These are phyloP conservation scores for Aspergillus cavernicola DNA, from an alignment of 495 filamentous ascomycete species.

Conservation along the genomic window DNA sequence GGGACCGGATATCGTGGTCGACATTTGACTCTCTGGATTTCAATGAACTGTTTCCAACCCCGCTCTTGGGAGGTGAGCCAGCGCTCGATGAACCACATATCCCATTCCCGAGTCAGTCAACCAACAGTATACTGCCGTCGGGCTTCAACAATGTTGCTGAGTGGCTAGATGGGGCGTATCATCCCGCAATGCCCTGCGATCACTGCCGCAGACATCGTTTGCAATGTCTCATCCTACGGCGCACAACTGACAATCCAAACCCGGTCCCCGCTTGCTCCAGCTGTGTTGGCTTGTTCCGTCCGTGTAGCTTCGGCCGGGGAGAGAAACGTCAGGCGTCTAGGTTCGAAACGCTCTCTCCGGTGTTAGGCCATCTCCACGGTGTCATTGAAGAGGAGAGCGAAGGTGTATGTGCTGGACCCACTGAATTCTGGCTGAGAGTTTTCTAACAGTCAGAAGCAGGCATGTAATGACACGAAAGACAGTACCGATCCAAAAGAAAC, in stretches of 20 bases:
- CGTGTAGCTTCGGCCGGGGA: conserved; percentile 61
- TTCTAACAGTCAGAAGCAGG: not conserved
- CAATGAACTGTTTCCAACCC: not conserved
- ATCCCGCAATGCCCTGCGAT: conserved; percentile 36
- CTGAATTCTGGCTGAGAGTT: not conserved
- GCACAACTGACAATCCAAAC: conserved; percentile 44
- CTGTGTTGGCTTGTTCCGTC: conserved; percentile 69
- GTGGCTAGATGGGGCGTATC: conserved; percentile 43
- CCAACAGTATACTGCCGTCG: not conserved
- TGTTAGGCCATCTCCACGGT: conserved; percentile 40
- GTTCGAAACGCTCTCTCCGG: conserved; percentile 45
- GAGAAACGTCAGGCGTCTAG: conserved; percentile 41
- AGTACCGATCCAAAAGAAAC: conserved; percentile 30
- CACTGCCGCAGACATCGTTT: conserved; percentile 42
- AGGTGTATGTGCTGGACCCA: not conserved
- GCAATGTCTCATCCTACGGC: conserved; percentile 45
- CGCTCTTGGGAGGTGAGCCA: not conserved
- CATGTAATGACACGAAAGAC: not conserved
- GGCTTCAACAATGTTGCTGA: conserved; percentile 30
- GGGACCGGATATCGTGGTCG: not conserved
- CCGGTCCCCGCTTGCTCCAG: conserved; percentile 66
- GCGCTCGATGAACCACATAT: not conserved
- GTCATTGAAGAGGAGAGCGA: conserved; percentile 32
- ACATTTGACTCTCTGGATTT: not conserved
- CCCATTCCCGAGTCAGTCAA: not conserved